Evolutionary conservation across 1,284 basidiomycete species (phyloP).

Genomic region (Naganishia sp.): DNA sequence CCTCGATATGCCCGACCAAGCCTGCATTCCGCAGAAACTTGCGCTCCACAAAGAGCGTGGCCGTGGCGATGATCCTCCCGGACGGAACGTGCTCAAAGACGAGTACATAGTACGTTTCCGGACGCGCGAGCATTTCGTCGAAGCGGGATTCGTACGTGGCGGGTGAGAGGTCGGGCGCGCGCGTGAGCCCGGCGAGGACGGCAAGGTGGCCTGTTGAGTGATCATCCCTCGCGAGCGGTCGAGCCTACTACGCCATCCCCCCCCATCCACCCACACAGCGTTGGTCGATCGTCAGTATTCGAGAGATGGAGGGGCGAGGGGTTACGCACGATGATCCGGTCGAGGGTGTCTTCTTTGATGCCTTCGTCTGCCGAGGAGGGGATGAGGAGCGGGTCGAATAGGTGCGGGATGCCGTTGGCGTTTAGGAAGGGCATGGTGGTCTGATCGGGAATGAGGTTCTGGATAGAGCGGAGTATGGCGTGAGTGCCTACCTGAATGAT

Average conservation of each 20-base stretch:
- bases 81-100: slow-evolving; percentile 75
- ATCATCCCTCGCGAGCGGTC: slow-evolving; percentile 84
- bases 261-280: too few relatives aligned
- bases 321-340: slow-evolving; percentile 15
- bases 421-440: not conserved
- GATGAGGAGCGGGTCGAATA: slow-evolving; percentile 27
- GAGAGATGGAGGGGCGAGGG: not conserved
- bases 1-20: slow-evolving; percentile 91
- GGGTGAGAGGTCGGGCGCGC: slow-evolving; percentile 73
- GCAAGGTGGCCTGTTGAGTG: slow-evolving; percentile 78
- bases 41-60: slow-evolving; percentile 82
- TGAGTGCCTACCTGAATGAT: too few relatives aligned
- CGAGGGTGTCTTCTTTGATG: slow-evolving; percentile 9
- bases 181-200: slow-evolving; percentile 77
- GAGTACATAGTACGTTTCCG: slow-evolving; percentile 76
- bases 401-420: not conserved
- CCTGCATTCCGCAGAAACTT: slow-evolving; percentile 86
- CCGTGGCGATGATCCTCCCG: slow-evolving; percentile 81
- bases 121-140: slow-evolving; percentile 53
- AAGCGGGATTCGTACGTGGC: slow-evolving; percentile 70
- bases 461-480: too few relatives aligned
- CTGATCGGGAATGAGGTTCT: too few relatives aligned
- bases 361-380: slow-evolving; percentile 10
- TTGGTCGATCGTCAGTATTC: not conserved
- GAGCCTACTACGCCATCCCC: slow-evolving; percentile 61